A percentile compares a stretch with the other conserved stretches of the same genome.
Conservation (phyloP, 2,329 filamentous ascomycete species). For the Fusarium armeniacum region DNA sequence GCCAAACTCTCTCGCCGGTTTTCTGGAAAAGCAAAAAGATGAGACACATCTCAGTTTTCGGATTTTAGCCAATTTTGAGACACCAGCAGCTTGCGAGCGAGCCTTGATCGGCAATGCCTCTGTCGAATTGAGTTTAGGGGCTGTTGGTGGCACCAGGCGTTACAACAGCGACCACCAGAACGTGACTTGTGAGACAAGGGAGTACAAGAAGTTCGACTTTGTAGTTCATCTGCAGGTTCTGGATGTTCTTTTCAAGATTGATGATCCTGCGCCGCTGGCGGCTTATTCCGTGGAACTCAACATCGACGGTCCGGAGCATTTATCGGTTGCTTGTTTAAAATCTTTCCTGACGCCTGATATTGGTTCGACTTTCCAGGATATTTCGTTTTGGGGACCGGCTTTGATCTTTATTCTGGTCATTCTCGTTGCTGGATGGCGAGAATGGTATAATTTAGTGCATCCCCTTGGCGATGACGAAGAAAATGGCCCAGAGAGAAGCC, state of each 20-base stretch:
- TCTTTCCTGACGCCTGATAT: constrained; percentile 42
- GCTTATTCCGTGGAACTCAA: constrained; percentile 38
- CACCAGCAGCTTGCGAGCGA: constrained; percentile 11
- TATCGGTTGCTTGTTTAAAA: constrained; percentile 31
- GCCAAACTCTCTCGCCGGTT: constrained; percentile 6
- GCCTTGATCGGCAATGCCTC: constrained; percentile 26
- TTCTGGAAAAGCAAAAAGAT: constrained; percentile 13
- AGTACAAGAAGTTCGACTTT: background rate
- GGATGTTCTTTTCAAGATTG: constrained; percentile 50
- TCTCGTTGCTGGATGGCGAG: constrained; percentile 35
- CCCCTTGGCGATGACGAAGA: constrained; percentile 28
- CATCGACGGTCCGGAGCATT: constrained; percentile 34
- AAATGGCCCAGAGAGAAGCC: background rate
- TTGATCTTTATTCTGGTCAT: constrained; percentile 31
- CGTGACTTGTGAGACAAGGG: constrained; percentile 25
- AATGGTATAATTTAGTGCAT: constrained; percentile 32
- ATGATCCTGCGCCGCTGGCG: constrained; percentile 32
- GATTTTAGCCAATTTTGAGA: background rate
- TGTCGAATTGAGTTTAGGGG: constrained; percentile 26
- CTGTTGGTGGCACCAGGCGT: constrained; percentile 35
- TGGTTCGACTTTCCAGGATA: constrained; percentile 1
- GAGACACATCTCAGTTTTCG: constrained; percentile 20
- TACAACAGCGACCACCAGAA: constrained; percentile 39
- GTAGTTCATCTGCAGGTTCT: constrained; percentile 1
- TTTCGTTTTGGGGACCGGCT: constrained; percentile 36